These are phyloP conservation scores for Citrus unshiu DNA, from an alignment of 345 rosid genomes.

Conservation along the genomic window DNA sequence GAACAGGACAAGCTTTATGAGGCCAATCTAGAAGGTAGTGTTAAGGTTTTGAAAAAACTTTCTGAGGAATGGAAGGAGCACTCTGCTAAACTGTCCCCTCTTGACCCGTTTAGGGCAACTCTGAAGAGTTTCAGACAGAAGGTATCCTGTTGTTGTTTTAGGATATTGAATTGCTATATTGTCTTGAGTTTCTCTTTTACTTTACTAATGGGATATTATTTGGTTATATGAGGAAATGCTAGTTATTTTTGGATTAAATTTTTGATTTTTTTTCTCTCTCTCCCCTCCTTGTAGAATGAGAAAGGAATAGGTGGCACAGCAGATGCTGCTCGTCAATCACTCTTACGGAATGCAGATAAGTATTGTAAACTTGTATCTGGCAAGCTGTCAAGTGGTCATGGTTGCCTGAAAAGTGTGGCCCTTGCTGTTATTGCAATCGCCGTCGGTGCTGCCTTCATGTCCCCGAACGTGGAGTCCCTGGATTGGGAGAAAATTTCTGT, in stretches of 20 bases:
- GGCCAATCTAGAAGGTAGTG: slow-evolving; percentile 56
- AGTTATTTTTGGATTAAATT: neutral
- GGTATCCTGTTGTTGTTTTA: slow-evolving; percentile 29
- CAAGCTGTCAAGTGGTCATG: slow-evolving; percentile 41
- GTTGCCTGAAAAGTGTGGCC: slow-evolving; percentile 49
- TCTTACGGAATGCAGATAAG: slow-evolving; percentile 49
- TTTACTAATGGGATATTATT: neutral
- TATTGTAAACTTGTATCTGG: slow-evolving; percentile 48
- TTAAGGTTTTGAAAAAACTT: slow-evolving; percentile 48
- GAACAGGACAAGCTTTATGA: slow-evolving; percentile 59
- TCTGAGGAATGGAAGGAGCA: slow-evolving; percentile 59
- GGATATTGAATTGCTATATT: neutral
- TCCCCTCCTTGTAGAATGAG: slow-evolving; percentile 45
- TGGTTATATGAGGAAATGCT: neutral
- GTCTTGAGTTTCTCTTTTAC: neutral
- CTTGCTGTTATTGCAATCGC: slow-evolving; percentile 36
- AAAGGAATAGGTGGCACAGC: slow-evolving; percentile 39
- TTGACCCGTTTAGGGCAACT: slow-evolving; percentile 41
- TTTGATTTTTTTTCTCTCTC: neutral
- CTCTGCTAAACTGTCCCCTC: slow-evolving; percentile 44
- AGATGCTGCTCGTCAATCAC: slow-evolving; percentile 26
- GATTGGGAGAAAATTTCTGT: slow-evolving; percentile 36
- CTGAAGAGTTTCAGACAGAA: slow-evolving; percentile 51
- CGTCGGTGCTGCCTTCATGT: slow-evolving; percentile 42
- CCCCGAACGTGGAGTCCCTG: slow-evolving; percentile 29